These are phyloP conservation scores for Yamadazyma friedrichii DNA, from an alignment of 1,139 yeast species.

Conservation along the genomic window DNA sequence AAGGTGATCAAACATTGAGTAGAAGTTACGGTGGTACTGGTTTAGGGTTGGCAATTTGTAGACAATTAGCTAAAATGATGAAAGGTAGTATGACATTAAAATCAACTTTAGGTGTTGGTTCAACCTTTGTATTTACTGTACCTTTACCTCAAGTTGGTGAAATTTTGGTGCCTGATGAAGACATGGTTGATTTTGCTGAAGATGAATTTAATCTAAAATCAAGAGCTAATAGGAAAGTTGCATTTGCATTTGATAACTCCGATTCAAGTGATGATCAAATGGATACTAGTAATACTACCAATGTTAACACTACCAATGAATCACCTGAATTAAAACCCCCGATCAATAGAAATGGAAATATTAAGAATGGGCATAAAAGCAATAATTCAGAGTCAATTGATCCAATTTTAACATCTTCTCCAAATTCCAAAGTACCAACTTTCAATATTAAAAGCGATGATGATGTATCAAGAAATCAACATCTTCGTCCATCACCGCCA, in stretches of 20 bases:
- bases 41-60: constrained; percentile 86
- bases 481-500: not conserved
- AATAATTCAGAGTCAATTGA: not conserved
- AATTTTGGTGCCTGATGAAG: constrained; percentile 39
- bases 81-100: constrained; percentile 73
- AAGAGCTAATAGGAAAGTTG: constrained; percentile 36
- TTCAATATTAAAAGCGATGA: constrained; percentile 8
- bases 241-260: constrained; percentile 23
- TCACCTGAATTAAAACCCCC: not conserved
- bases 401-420: constrained; percentile 7
- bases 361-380: not conserved
- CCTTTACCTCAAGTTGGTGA: constrained; percentile 77
- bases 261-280: too few species aligned
- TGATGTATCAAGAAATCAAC: constrained; percentile 7
- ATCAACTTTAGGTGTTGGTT: constrained; percentile 73
- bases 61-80: constrained; percentile 88
- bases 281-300: constrained; percentile 12
- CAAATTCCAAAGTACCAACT: not conserved
- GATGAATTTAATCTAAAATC: constrained; percentile 45
- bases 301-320: not conserved
- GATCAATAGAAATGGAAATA: not conserved
- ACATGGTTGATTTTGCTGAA: constrained; percentile 41
- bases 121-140: constrained; percentile 74
- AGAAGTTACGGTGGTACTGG: constrained; percentile 96
- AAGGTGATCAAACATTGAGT: constrained; percentile 92